phyloP scores from a whole-genome alignment of 192 early-diverging fungal genomes.

The Lunasporangiospora selenospora region DNA sequence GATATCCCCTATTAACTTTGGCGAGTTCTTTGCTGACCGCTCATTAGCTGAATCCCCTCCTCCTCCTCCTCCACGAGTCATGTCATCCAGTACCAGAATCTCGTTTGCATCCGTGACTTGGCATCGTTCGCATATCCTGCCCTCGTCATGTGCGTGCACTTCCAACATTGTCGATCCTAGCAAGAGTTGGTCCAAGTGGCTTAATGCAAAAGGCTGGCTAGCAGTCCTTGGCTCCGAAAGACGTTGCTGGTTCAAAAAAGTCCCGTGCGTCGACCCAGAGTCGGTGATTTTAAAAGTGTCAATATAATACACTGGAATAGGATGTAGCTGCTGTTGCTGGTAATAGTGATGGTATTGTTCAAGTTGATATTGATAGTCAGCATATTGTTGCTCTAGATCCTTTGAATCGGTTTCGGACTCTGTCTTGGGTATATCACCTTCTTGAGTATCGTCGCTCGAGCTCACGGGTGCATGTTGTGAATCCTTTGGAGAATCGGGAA shows the following conservation, averaged over 20 bases:
- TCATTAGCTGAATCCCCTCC: not conserved
- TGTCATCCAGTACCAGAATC: constrained; percentile 53
- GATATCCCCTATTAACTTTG: constrained; percentile 6
- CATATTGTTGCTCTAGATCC: constrained; percentile 1
- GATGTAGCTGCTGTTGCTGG: not conserved
- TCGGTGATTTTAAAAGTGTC: constrained; percentile 64
- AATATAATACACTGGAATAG: not conserved
- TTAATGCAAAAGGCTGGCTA: constrained; percentile 62
- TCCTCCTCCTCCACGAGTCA: constrained; percentile 2
- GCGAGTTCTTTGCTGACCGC: constrained; percentile 11
- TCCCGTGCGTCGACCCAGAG: constrained; percentile 79
- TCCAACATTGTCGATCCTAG: constrained; percentile 67
- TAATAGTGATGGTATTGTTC: constrained; percentile 31
- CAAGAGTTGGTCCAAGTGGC: constrained; percentile 61
- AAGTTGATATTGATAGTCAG: constrained; percentile 17
- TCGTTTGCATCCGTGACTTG: constrained; percentile 57
- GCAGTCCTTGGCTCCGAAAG: constrained; percentile 68
- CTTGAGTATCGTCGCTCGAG: no score
- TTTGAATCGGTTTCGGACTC: not conserved
- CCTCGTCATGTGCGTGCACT: constrained; percentile 67
- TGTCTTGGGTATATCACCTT: no score
- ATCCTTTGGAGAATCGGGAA: constrained; percentile 27
- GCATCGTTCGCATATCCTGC: constrained; percentile 68
- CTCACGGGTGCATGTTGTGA: no score
- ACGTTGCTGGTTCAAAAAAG: constrained; percentile 70